Evolutionary conservation across 345 rosid genomes (phyloP).

Genomic region (Sisymbrium altissimum): DNA sequence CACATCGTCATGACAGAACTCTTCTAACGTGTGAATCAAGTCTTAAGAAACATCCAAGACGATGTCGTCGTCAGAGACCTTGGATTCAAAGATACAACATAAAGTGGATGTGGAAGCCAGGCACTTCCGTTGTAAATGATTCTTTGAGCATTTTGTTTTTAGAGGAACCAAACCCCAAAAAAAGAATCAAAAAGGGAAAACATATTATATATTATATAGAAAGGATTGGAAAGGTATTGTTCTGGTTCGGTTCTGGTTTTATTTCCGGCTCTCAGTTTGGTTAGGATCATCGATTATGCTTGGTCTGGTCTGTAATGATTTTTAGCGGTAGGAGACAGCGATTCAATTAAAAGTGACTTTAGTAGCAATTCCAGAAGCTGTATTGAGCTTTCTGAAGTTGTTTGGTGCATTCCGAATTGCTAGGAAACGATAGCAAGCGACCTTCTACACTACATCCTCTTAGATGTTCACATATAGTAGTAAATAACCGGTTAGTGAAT

Average conservation of each 20-base stretch:
- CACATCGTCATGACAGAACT: not conserved
- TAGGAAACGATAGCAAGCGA: not conserved
- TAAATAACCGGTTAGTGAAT: not conserved
- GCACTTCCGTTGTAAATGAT: constrained; percentile 30
- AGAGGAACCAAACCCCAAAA: not conserved
- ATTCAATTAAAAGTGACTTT: too few relatives aligned
- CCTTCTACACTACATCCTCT: not conserved
- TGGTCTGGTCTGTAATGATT: too few relatives aligned
- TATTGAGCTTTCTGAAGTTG: not conserved
- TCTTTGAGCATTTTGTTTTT: constrained; percentile 12
- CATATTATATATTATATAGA: constrained; percentile 17
- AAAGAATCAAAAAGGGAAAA: not conserved
- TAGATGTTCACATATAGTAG: not conserved
- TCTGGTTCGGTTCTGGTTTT: constrained; percentile 2
- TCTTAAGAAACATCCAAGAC: not conserved
- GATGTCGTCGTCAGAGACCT: not conserved
- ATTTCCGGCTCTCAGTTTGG: not conserved
- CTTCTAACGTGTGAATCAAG: constrained; percentile 21
- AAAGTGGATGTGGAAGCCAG: not conserved
- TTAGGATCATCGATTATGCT: not conserved
- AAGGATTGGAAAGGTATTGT: not conserved
- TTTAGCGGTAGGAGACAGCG: too few relatives aligned
- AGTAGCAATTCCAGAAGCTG: too few relatives aligned
- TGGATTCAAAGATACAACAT: not conserved
- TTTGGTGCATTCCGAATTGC: not conserved